phyloP scores from a whole-genome alignment of 495 filamentous ascomycete species.

The Rhizodiscina lignyota region DNA sequence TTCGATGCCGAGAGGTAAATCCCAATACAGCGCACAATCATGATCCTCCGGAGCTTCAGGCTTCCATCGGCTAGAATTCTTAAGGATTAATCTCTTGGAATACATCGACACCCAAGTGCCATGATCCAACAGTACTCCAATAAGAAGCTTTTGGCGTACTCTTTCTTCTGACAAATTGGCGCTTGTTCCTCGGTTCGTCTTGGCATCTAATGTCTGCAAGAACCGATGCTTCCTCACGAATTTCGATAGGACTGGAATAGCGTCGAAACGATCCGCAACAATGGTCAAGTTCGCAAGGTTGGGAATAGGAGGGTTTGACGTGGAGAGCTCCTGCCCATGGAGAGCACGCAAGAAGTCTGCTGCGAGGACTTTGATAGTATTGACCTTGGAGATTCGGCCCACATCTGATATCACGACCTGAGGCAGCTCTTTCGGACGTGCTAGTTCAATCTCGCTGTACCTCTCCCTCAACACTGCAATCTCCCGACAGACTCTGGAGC shows the following conservation, averaged over 20 bases:
- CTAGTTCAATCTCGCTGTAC: conserved; percentile 19
- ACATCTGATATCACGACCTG: conserved; percentile 38
- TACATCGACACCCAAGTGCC: conserved; percentile 31
- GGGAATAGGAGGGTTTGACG: conserved; percentile 22
- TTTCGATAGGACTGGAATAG: conserved; percentile 26
- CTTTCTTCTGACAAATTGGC: conserved; percentile 31
- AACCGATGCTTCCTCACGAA: conserved; percentile 26
- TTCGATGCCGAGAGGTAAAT: conserved; percentile 58
- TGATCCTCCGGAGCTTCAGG: conserved; percentile 22
- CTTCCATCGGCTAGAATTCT: conserved; percentile 49
- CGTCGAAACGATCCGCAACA: conserved; percentile 51
- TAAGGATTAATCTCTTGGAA: conserved; percentile 44
- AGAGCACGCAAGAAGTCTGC: conserved; percentile 40
- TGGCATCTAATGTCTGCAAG: conserved; percentile 18
- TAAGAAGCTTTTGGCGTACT: conserved; percentile 45
- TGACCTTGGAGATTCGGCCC: conserved; percentile 36
- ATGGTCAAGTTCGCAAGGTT: conserved; percentile 45
- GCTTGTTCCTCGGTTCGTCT: conserved; percentile 8
- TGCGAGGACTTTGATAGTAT: conserved; percentile 29
- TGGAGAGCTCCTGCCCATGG: conserved; percentile 27
- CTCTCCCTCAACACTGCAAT: conserved; percentile 11
- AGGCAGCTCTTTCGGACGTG: conserved; percentile 32
- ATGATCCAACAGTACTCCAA: conserved; percentile 41
- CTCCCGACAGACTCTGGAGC: conserved; percentile 5
- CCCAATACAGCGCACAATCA: conserved; percentile 45